phyloP scores from a whole-genome alignment of 768 basidiomycete genomes.

The Leucogyrophana mollusca region DNA sequence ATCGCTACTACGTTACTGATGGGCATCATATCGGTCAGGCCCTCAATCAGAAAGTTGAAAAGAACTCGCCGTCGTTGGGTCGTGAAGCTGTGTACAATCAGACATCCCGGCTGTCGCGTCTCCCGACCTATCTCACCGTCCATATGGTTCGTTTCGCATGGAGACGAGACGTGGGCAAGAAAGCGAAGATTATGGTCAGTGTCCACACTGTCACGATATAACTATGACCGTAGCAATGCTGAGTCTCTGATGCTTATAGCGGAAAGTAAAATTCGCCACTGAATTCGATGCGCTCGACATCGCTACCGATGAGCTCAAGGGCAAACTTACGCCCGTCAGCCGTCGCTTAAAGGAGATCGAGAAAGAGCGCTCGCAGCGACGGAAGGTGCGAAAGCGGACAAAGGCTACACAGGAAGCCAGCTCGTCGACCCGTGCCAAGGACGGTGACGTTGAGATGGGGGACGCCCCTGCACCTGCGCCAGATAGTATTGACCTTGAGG shows the following conservation, averaged over 20 bases:
- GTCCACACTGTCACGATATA: neutral
- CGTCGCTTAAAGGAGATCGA: slow-evolving; percentile 75
- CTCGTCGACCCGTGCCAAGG: slow-evolving; percentile 19
- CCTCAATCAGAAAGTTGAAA: slow-evolving; percentile 84
- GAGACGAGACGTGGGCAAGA: slow-evolving; percentile 86
- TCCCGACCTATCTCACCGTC: slow-evolving; percentile 83
- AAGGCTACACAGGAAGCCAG: slow-evolving; percentile 36
- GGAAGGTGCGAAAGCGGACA: slow-evolving; percentile 77
- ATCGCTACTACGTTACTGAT: neutral
- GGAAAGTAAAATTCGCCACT: slow-evolving; percentile 89
- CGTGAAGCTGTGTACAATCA: slow-evolving; percentile 82
- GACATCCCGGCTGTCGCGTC: slow-evolving; percentile 74
- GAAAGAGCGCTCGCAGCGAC: slow-evolving; percentile 79
- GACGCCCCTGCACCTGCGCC: slow-evolving; percentile 26
- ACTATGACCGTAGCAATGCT: too few species aligned
- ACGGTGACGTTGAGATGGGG: slow-evolving; percentile 49
- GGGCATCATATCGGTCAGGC: slow-evolving; percentile 45
- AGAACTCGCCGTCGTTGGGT: slow-evolving; percentile 75
- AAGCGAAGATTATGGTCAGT: slow-evolving; percentile 93
- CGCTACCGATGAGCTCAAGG: slow-evolving; percentile 74
- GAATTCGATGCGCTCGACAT: slow-evolving; percentile 88
- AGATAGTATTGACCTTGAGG: slow-evolving; percentile 42
- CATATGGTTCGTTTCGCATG: slow-evolving; percentile 98
- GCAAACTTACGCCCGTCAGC: slow-evolving; percentile 68
- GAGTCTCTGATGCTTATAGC: slow-evolving; percentile 36